phyloP scores from a whole-genome alignment of 768 basidiomycete genomes.

The Thelephora ganbajun region DNA sequence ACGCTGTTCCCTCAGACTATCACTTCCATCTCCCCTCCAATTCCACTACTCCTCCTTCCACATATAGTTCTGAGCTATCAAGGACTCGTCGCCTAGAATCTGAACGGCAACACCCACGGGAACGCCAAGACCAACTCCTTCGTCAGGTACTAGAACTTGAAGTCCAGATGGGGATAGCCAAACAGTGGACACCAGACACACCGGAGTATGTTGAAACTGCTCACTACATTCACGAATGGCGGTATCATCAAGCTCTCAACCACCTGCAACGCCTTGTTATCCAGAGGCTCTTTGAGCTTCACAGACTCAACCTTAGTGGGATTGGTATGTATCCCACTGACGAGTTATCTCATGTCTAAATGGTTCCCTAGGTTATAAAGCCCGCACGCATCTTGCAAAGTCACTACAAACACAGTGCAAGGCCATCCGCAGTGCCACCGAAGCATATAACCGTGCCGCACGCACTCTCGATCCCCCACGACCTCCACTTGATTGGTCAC shows the following conservation, averaged over 20 bases:
- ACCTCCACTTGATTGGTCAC: conserved; percentile 12
- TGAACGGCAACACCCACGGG: conserved; percentile 8
- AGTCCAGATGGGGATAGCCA: conserved; percentile 13
- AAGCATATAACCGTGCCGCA: conserved; percentile 17
- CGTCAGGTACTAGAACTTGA: conserved; percentile 11
- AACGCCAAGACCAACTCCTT: conserved; percentile 8
- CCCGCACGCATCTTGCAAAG: conserved; percentile 19
- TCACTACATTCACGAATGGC: conserved; percentile 8
- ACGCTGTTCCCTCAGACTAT: not conserved
- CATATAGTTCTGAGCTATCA: conserved; percentile 6
- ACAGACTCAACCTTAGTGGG: conserved; percentile 21
- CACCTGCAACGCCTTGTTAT: conserved; percentile 20
- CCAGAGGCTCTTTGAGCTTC: conserved; percentile 23
- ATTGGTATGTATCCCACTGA: conserved; percentile 18
- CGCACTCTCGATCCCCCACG: conserved; percentile 11
- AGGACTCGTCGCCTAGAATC: conserved; percentile 15
- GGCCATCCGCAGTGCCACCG: conserved; percentile 15
- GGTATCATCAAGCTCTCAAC: conserved; percentile 19
- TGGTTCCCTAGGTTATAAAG: conserved; percentile 15
- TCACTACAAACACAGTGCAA: conserved; percentile 14
- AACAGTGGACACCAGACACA: conserved; percentile 14
- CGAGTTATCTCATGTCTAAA: no score
- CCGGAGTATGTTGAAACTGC: conserved; percentile 12
- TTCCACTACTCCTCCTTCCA: not conserved
- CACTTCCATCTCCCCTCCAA: not conserved